These are phyloP conservation scores for Citrus sinensis DNA, from an alignment of 345 rosid genomes.

Conservation along the genomic window DVS_A1.0 CM039169.1:33411501-33412000, in stretches of 20 bases:
- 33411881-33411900: slow-evolving; percentile 52
- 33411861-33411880: not conserved
- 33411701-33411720: not conserved
- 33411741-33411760: not conserved
- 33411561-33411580: not conserved
- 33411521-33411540: too few species aligned
- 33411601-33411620: too few species aligned
- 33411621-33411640: too few species aligned
- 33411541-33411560: too few species aligned
- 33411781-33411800: not conserved
- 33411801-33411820: not conserved
- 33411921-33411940: slow-evolving; percentile 34
- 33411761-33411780: not conserved
- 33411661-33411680: not conserved
- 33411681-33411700: not conserved
- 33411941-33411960: slow-evolving; percentile 31
- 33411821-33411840: not conserved
- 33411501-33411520: too few species aligned
- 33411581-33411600: not conserved
- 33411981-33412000: too few species aligned
- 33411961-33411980: slow-evolving; percentile 27
- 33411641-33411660: too few species aligned
- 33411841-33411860: not conserved
- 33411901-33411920: slow-evolving; percentile 28
- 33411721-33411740: not conserved